Evolutionary conservation across 2,329 filamentous ascomycete species (phyloP).

Genomic region (Helicocarpus griseus): DNA sequence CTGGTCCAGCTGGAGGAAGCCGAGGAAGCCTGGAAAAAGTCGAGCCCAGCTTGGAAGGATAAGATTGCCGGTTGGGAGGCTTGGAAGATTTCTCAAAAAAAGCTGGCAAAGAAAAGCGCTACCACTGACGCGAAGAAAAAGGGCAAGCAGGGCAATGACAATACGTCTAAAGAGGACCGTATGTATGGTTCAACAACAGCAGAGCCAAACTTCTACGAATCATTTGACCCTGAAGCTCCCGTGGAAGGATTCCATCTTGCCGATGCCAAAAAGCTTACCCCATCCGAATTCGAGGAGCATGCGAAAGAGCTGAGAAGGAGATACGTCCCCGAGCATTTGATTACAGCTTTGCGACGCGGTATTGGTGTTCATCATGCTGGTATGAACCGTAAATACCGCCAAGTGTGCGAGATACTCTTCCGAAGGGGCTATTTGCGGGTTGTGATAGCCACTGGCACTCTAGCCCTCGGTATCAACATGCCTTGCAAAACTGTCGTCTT

Average conservation of each 20-base stretch:
- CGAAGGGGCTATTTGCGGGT: constrained; percentile 60
- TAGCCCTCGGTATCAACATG: constrained; percentile 73
- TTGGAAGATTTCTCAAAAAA: constrained; percentile 39
- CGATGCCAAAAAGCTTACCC: constrained; percentile 48
- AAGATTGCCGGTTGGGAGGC: constrained; percentile 50
- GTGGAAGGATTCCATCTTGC: constrained; percentile 58
- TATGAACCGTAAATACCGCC: constrained; percentile 68
- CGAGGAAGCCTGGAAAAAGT: constrained; percentile 49
- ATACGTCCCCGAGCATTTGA: constrained; percentile 43
- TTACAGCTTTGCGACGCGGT: constrained; percentile 55
- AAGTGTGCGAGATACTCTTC: constrained; percentile 61
- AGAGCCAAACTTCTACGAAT: constrained; percentile 50
- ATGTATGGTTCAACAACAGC: constrained; percentile 46
- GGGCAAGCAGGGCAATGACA: constrained; percentile 31
- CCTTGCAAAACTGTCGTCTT: constrained; percentile 76
- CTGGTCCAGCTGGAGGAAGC: constrained; percentile 44
- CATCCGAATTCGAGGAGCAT: constrained; percentile 49
- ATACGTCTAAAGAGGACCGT: constrained; percentile 45
- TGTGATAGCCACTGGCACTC: constrained; percentile 65
- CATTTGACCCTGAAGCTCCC: constrained; percentile 58
- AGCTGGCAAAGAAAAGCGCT: constrained; percentile 27
- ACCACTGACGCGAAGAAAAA: constrained; percentile 21
- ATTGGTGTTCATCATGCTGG: constrained; percentile 71
- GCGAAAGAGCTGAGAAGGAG: constrained; percentile 44
- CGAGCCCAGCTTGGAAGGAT: constrained; percentile 50